Evolutionary conservation across 805 yeast species (phyloP).

Genomic region (Pichia deserticola): DNA sequence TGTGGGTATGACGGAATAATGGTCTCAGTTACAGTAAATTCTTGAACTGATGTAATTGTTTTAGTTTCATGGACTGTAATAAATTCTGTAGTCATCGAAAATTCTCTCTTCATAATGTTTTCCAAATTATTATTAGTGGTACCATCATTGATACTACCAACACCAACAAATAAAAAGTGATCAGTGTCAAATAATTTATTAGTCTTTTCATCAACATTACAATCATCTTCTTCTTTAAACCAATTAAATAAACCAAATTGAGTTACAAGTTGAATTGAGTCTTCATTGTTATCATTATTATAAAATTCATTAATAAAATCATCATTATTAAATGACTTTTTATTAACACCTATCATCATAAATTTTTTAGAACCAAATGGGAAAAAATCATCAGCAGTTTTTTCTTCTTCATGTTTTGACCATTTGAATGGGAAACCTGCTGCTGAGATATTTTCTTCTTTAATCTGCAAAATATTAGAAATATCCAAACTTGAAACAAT

Average conservation of each 20-base stretch:
- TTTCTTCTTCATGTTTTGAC: constrained; percentile 14
- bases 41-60: too few relatives aligned
- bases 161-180: constrained; percentile 23
- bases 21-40: too few relatives aligned
- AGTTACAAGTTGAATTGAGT: background rate
- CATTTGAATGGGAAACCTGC: constrained; percentile 25
- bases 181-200: constrained; percentile 18
- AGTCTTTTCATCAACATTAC: constrained; percentile 7
- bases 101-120: background rate
- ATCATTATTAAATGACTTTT: background rate
- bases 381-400: constrained; percentile 11
- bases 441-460: constrained; percentile 22
- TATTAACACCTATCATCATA: constrained; percentile 18
- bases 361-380: constrained; percentile 25
- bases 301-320: background rate
- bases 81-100: background rate
- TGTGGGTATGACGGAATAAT: too few relatives aligned
- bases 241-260: constrained; percentile 1
- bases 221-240: constrained; percentile 15
- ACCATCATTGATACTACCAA: constrained; percentile 14
- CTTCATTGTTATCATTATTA: background rate
- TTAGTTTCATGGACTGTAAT: too few relatives aligned
- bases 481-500: constrained; percentile 2
- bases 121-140: too few relatives aligned
- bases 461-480: constrained; percentile 10